Conservation (phyloP, 169 alveolate genomes). For the Eimeria necatrix region DNA sequence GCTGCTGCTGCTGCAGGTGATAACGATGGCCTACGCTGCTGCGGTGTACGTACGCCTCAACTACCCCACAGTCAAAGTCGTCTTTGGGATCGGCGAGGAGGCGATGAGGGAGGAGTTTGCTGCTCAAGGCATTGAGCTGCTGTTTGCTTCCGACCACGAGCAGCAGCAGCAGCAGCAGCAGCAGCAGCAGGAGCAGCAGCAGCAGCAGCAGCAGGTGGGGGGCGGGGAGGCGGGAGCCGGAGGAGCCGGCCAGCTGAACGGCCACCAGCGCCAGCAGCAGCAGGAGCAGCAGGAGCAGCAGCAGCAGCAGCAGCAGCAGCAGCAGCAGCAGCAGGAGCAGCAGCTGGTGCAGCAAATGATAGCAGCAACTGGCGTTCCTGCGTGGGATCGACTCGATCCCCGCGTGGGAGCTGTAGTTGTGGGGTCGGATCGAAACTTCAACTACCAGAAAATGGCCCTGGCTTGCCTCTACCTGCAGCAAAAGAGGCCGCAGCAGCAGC, state of each 20-base stretch:
- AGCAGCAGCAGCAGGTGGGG: slow-evolving; percentile 14
- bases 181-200: slow-evolving; percentile 35
- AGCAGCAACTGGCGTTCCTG: not conserved
- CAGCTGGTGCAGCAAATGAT: too few relatives aligned
- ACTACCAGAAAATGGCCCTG: not conserved
- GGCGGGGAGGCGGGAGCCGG: not conserved
- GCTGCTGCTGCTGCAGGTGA: not conserved
- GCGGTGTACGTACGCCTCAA: slow-evolving; percentile 3
- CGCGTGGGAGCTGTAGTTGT: slow-evolving; percentile 32
- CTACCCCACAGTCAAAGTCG: not conserved
- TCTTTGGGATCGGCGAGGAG: not conserved
- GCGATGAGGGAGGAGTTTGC: not conserved
- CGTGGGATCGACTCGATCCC: slow-evolving; percentile 16
- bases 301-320: not conserved
- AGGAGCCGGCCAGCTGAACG: not conserved
- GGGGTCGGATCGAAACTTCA: slow-evolving; percentile 49
- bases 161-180: slow-evolving; percentile 39
- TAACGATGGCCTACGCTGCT: not conserved
- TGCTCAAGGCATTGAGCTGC: not conserved
- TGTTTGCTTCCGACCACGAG: not conserved
- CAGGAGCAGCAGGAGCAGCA: not conserved
- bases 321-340: too few relatives aligned
- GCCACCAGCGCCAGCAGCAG: not conserved
- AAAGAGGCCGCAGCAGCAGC: too few relatives aligned
- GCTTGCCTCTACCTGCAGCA: slow-evolving; percentile 59